Percentiles rank a stretch among this genome's conserved stretches.
These are phyloP conservation scores for Plantago coronopus DNA, from an alignment of 305 asterid species.

Conservation along the genomic window DNA sequence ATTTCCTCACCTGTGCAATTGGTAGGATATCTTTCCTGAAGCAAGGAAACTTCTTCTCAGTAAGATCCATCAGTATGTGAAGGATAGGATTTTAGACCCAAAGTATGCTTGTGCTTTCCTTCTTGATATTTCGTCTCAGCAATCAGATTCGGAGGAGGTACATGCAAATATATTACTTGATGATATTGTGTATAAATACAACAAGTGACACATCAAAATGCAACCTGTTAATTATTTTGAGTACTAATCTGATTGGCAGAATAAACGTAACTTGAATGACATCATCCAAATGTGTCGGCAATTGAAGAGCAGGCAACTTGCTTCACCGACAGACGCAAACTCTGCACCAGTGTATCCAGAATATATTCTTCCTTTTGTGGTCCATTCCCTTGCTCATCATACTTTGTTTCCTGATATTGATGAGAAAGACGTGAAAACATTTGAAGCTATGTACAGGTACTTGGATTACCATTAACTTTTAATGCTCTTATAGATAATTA, in stretches of 20 bases:
- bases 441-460: conserved; percentile 89
- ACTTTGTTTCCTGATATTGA: conserved; percentile 75
- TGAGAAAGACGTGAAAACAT: conserved; percentile 74
- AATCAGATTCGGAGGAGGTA: conserved; percentile 76
- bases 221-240: not conserved
- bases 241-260: conserved; percentile 48
- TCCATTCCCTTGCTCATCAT: conserved; percentile 92
- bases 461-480: conserved; percentile 22
- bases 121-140: conserved; percentile 56
- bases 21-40: conserved; percentile 77
- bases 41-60: conserved; percentile 61
- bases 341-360: conserved; percentile 68
- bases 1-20: conserved; percentile 21
- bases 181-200: conserved; percentile 12
- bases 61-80: conserved; percentile 88
- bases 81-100: conserved; percentile 85
- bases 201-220: not conserved
- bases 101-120: conserved; percentile 90
- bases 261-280: conserved; percentile 69
- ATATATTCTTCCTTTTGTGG: conserved; percentile 72
- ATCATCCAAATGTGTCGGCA: conserved; percentile 90
- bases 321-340: conserved; percentile 57
- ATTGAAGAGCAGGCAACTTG: conserved; percentile 66
- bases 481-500: conserved; percentile 12
- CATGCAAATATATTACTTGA: conserved; percentile 20